These are phyloP conservation scores for Neurospora africana DNA, from an alignment of 495 filamentous ascomycete species.

Conservation along the genomic window DNA sequence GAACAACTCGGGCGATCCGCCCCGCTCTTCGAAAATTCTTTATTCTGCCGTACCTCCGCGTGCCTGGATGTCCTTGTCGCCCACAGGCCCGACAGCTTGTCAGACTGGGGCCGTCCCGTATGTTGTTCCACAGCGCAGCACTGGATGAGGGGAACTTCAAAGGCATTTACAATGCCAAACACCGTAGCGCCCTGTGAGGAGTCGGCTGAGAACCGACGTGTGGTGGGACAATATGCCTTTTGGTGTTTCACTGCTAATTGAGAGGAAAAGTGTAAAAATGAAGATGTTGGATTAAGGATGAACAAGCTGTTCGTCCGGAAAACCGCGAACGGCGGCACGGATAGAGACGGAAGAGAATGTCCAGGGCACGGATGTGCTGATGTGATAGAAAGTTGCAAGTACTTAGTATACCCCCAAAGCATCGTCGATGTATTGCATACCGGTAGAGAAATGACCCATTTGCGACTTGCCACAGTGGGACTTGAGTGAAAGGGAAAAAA, in stretches of 20 bases:
- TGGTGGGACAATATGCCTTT: background rate
- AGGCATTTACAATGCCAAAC: background rate
- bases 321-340: background rate
- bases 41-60: background rate
- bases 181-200: background rate
- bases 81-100: background rate
- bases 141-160: background rate
- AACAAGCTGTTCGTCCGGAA: background rate
- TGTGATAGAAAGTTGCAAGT: background rate
- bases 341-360: background rate
- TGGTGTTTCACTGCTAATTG: background rate
- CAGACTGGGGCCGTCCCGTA: background rate
- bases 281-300: background rate
- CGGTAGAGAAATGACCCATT: background rate
- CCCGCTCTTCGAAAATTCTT: background rate
- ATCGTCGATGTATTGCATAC: background rate
- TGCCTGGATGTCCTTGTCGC: background rate
- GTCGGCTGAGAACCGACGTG: background rate
- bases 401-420: background rate
- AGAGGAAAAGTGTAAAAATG: background rate
- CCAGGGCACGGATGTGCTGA: background rate
- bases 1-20: background rate
- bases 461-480: background rate
- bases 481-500: background rate
- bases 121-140: background rate